A percentile compares a stretch with the other conserved stretches of the same genome.
phyloP scores from a whole-genome alignment of 2,329 filamentous ascomycete species.

The Fusarium luffae region DNA sequence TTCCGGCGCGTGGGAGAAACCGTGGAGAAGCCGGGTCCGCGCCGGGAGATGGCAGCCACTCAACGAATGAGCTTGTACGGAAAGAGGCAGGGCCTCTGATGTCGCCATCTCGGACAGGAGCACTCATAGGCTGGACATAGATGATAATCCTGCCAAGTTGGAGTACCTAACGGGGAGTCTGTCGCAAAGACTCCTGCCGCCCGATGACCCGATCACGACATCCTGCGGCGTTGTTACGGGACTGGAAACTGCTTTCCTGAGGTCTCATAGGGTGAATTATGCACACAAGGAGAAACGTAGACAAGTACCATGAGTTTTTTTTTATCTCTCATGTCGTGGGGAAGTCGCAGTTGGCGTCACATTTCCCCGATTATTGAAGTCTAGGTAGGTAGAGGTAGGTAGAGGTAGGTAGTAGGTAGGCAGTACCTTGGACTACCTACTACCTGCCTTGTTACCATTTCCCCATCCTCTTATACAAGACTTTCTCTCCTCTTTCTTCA shows the following conservation, averaged over 20 bases:
- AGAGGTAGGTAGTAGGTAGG: neutral
- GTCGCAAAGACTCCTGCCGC: constrained; percentile 27
- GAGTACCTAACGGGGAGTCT: constrained; percentile 21
- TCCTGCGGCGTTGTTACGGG: constrained; percentile 24
- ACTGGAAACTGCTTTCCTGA: constrained; percentile 4
- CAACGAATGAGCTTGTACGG: constrained; percentile 23
- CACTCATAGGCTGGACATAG: constrained; percentile 27
- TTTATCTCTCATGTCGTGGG: constrained; percentile 17
- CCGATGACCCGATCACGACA: constrained; percentile 41
- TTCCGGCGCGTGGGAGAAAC: constrained; percentile 36
- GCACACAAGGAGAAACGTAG: neutral
- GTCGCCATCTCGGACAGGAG: constrained; percentile 33
- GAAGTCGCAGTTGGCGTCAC: constrained; percentile 10
- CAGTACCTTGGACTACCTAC: neutral
- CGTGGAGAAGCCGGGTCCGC: constrained; percentile 22
- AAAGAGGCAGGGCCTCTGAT: constrained; percentile 24
- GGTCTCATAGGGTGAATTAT: constrained; percentile 9
- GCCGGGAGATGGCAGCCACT: constrained; percentile 11
- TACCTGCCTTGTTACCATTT: neutral
- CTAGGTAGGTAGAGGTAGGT: neutral
- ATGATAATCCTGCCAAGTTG: neutral
- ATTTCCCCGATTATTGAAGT: constrained; percentile 12
- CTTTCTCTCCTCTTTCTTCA: constrained; percentile 9
- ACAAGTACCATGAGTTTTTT: constrained; percentile 5
- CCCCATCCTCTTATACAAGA: neutral